A percentile compares a stretch with the other conserved stretches of the same genome.
Evolutionary conservation across 495 filamentous ascomycete species (phyloP).

Genomic region (Penicillium antarcticum): DNA sequence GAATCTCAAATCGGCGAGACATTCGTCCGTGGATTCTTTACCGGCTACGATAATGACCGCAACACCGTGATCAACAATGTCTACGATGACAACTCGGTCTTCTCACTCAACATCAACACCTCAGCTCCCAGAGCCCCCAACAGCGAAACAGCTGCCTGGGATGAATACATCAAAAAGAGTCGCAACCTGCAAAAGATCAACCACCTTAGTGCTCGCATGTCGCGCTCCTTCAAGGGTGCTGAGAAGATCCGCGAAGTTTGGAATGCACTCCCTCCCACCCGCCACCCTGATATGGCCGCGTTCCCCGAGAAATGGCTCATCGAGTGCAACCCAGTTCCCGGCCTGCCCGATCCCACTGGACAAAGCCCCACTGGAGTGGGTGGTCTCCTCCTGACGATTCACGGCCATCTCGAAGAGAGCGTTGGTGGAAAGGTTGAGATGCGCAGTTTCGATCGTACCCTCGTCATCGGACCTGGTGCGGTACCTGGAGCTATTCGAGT

Average conservation of each 20-base stretch:
- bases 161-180: conserved; percentile 72
- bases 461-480: conserved; percentile 75
- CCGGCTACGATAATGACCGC: conserved; percentile 72
- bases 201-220: conserved; percentile 53
- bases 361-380: conserved; percentile 62
- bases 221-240: conserved; percentile 61
- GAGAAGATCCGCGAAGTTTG: conserved; percentile 67
- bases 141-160: conserved; percentile 55
- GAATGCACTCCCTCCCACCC: conserved; percentile 66
- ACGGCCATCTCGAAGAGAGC: conserved; percentile 80
- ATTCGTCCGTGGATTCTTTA: conserved; percentile 73
- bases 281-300: conserved; percentile 64
- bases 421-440: conserved; percentile 50
- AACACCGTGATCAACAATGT: conserved; percentile 56
- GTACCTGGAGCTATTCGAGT: conserved; percentile 65
- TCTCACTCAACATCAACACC: conserved; percentile 72
- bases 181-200: conserved; percentile 74
- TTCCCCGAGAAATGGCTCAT: conserved; percentile 70
- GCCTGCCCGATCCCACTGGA: conserved; percentile 67
- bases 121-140: conserved; percentile 52
- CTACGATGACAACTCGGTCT: conserved; percentile 76
- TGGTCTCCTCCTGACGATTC: conserved; percentile 74
- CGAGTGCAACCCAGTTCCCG: conserved; percentile 74
- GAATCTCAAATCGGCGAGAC: conserved; percentile 67
- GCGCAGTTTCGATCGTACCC: conserved; percentile 82